Conservation (phyloP, 2,329 filamentous ascomycete genomes). For the Epicoccum nigrum region DNA sequence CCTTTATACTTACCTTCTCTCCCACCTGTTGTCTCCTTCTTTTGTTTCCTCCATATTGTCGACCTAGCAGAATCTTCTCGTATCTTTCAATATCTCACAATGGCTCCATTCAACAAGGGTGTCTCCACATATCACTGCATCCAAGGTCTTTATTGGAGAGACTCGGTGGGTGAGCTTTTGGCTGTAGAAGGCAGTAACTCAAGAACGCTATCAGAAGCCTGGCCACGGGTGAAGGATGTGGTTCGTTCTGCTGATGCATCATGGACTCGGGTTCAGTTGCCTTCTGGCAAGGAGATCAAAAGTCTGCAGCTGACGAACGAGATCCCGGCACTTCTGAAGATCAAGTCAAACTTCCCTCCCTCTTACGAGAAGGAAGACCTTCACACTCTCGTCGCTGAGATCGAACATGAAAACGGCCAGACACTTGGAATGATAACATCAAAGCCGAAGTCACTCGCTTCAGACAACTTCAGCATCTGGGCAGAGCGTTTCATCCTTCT, state of each 20-base stretch:
- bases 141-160: constrained; percentile 39
- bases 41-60: constrained; percentile 12
- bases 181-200: constrained; percentile 35
- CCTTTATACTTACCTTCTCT: constrained; percentile 8
- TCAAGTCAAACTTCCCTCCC: constrained; percentile 34
- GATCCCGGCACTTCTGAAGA: constrained; percentile 26
- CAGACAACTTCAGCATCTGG: constrained; percentile 34
- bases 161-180: constrained; percentile 29
- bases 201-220: constrained; percentile 24
- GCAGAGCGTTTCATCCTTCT: constrained; percentile 38
- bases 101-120: constrained; percentile 39
- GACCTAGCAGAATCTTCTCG: constrained; percentile 10
- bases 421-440: constrained; percentile 32
- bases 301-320: constrained; percentile 24
- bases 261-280: constrained; percentile 26
- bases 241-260: constrained; percentile 22
- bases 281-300: constrained; percentile 34
- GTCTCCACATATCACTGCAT: constrained; percentile 37
- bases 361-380: constrained; percentile 28
- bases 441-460: constrained; percentile 29
- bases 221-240: constrained; percentile 26
- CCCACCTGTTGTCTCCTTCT: constrained; percentile 10
- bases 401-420: constrained; percentile 29
- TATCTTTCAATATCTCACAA: constrained; percentile 21
- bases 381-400: constrained; percentile 27